phyloP scores from a whole-genome alignment of 1,284 basidiomycete genomes.

The Naganishia sp. region DNA sequence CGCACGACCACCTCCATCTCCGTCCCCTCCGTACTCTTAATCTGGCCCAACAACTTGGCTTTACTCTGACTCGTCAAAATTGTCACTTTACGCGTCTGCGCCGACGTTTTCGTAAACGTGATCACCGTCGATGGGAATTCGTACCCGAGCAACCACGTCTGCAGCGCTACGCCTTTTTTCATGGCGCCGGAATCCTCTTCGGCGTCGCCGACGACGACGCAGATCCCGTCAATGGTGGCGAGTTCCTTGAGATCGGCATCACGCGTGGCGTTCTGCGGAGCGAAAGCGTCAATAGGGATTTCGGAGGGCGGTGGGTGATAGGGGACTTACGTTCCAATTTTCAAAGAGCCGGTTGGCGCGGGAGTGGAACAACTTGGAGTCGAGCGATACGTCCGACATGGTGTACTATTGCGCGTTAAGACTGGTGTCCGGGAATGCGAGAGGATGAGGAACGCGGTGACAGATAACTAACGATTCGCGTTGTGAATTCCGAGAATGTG shows the following conservation, averaged over 20 bases:
- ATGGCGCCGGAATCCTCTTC: slow-evolving; percentile 79
- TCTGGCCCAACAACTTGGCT: slow-evolving; percentile 54
- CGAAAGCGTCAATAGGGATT: slow-evolving; percentile 3
- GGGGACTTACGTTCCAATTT: slow-evolving; percentile 68
- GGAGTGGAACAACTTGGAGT: slow-evolving; percentile 62
- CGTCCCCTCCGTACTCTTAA: slow-evolving; percentile 41
- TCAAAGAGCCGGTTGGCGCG: slow-evolving; percentile 69
- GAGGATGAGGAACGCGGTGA: too few relatives aligned
- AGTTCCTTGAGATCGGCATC: slow-evolving; percentile 61
- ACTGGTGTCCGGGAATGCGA: too few relatives aligned
- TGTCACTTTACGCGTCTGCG: slow-evolving; percentile 64
- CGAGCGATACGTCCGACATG: slow-evolving; percentile 59
- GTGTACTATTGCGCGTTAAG: neutral
- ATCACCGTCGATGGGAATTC: slow-evolving; percentile 94
- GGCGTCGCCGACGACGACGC: slow-evolving; percentile 78
- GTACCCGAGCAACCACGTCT: slow-evolving; percentile 95
- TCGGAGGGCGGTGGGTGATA: neutral
- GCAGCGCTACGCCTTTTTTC: slow-evolving; percentile 73
- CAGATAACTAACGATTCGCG: too few relatives aligned
- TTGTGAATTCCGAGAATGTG: too few relatives aligned
- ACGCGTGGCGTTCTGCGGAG: slow-evolving; percentile 64
- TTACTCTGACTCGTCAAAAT: slow-evolving; percentile 88
- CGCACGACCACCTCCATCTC: slow-evolving; percentile 45
- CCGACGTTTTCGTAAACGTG: slow-evolving; percentile 64
- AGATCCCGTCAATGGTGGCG: slow-evolving; percentile 62